Evolutionary conservation across 164 flowering plant genomes (phyloP).

Genomic region (Vitis rotundifolia): DNA sequence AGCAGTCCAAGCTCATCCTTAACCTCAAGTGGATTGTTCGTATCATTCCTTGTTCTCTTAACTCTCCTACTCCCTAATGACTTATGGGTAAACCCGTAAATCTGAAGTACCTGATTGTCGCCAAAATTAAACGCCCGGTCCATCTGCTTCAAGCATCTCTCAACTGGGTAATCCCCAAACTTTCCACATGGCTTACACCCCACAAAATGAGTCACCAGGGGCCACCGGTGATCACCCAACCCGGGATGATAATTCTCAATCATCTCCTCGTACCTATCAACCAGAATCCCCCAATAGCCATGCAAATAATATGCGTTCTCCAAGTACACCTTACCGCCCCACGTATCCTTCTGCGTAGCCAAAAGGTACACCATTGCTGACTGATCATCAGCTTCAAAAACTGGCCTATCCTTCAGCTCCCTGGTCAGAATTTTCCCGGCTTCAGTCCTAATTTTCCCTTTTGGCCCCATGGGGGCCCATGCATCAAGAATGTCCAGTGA

Average conservation of each 20-base stretch:
- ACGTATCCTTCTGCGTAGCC: constrained; percentile 36
- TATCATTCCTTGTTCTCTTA: constrained; percentile 31
- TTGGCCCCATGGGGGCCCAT: constrained; percentile 75
- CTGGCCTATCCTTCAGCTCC: constrained; percentile 55
- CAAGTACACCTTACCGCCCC: constrained; percentile 54
- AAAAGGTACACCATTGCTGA: constrained; percentile 61
- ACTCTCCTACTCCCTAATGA: constrained; percentile 31
- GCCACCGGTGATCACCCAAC: constrained; percentile 44
- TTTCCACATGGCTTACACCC: constrained; percentile 54
- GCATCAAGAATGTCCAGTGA: constrained; percentile 58
- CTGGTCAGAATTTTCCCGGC: constrained; percentile 54
- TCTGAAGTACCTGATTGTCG: constrained; percentile 41
- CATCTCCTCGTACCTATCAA: constrained; percentile 42
- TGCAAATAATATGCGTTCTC: constrained; percentile 47
- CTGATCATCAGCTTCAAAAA: constrained; percentile 68
- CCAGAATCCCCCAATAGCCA: constrained; percentile 49
- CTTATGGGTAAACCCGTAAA: constrained; percentile 39
- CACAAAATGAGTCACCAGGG: constrained; percentile 46
- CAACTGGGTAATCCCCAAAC: constrained; percentile 41
- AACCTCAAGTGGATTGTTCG: constrained; percentile 27
- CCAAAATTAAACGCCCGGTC: constrained; percentile 44
- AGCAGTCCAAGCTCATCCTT: constrained; percentile 33
- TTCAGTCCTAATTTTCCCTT: constrained; percentile 53
- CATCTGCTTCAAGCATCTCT: constrained; percentile 46
- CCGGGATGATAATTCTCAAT: constrained; percentile 42